Conservation (phyloP, 1,139 yeast species). For the Candida labiduridarum region DNA sequence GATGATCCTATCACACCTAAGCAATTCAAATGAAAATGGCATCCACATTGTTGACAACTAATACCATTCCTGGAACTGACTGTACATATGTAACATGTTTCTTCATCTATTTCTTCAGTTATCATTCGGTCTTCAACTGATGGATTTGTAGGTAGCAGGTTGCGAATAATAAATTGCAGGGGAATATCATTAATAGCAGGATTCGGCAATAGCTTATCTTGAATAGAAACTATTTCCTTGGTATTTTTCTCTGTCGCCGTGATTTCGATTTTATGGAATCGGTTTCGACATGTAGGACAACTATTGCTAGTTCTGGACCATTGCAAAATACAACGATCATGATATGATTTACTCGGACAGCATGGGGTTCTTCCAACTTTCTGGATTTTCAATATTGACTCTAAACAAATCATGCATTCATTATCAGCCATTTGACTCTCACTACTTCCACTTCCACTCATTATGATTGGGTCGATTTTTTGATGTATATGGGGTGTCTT, state of each 20-base stretch:
- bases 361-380: constrained; percentile 37
- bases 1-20: constrained; percentile 18
- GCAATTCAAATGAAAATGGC: constrained; percentile 39
- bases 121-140: constrained; percentile 1
- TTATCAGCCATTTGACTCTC: constrained; percentile 16
- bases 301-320: constrained; percentile 55
- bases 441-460: background rate
- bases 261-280: constrained; percentile 32
- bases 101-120: constrained; percentile 8
- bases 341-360: constrained; percentile 46
- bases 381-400: constrained; percentile 24
- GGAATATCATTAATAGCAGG: constrained; percentile 47
- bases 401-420: constrained; percentile 56
- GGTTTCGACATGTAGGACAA: constrained; percentile 55
- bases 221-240: constrained; percentile 22
- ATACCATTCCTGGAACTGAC: constrained; percentile 10
- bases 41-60: constrained; percentile 36
- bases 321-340: constrained; percentile 44
- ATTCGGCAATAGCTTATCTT: constrained; percentile 35
- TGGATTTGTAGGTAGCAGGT: constrained; percentile 5
- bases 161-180: constrained; percentile 30
- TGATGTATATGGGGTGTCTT: background rate
- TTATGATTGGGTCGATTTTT: background rate
- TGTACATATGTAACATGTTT: constrained; percentile 37
- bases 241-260: constrained; percentile 13